Base-by-base conservation (phyloP, 2,329 filamentous ascomycete genomes). In the Magnaporthiopsis poae region DNA sequence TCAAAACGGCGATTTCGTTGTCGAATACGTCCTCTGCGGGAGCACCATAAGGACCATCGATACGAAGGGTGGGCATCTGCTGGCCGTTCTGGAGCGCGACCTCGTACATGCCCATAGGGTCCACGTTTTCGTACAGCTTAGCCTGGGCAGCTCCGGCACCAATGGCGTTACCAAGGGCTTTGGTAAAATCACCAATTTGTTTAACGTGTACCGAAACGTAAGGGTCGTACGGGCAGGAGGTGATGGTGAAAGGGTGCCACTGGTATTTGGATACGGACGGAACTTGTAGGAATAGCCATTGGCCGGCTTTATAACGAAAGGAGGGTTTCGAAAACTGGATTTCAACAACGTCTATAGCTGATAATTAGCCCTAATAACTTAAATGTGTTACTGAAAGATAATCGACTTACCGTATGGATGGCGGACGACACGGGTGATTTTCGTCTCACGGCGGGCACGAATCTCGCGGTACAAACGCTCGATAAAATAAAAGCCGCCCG, bases 201-300 rank as follows among this genome's bases (percentile, higher is more conserved):
- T 94, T 90, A 67, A 99, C 88, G 77, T 99, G 95, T 35, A 99
- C 86, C 60, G 92, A 96, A 71, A 98, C 87, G 74, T 98, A 98
- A 0, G 91, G 90, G 73, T 99, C 95, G 74, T 92, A 95, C 5
- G 95, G 95, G 78, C 95, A 99, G 11, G 95, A 98, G 2, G 95
- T 99, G 77, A 99, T 98, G 74, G 95, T 99, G 76, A 98, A 99
- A 0, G 95, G 95, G 79, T 99, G 95, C 95, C 95, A 99, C 80
- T 99, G 92, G 74, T 92, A 88, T 72, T 84, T 86, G 70, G 92
- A 96, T 66, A 99, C 87, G 9, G 90, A 89, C 0, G 95, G 95
- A 33, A 96, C 88, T 77, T 98, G 94, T 68, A 99, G 84, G 82
- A 98, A 98, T 52, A 98, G 87, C 93, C 94, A 99, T 80, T 99